phyloP scores from a whole-genome alignment of 345 rosid species.

The Alliaria petiolata region DNA sequence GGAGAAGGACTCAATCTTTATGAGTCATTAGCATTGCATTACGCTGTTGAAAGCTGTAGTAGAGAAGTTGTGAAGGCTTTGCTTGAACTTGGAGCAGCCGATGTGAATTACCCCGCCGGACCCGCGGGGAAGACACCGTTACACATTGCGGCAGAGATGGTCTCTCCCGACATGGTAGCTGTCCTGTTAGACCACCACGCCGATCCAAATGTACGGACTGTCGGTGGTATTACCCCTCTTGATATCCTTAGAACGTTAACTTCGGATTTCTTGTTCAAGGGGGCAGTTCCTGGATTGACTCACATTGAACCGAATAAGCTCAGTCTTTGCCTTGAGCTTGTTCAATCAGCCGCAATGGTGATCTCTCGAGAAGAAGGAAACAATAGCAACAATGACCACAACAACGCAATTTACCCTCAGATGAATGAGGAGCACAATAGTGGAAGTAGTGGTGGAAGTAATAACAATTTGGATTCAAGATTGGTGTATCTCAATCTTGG shows the following conservation, averaged over 20 bases:
- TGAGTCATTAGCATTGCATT: slow-evolving; percentile 89
- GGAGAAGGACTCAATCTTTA: slow-evolving; percentile 98
- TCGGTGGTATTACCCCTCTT: slow-evolving; percentile 85
- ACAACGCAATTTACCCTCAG: slow-evolving; percentile 53
- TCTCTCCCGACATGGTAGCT: slow-evolving; percentile 97
- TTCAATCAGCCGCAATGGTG: slow-evolving; percentile 94
- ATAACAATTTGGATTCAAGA: slow-evolving; percentile 70
- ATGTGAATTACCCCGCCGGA: slow-evolving; percentile 92
- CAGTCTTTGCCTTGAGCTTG: slow-evolving; percentile 95
- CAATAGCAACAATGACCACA: slow-evolving; percentile 38
- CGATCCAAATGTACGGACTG: slow-evolving; percentile 86
- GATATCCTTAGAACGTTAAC: slow-evolving; percentile 93
- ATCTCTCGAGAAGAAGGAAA: slow-evolving; percentile 95
- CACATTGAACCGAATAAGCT: slow-evolving; percentile 96
- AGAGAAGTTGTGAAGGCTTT: slow-evolving; percentile 96
- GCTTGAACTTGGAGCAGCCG: slow-evolving; percentile 97
- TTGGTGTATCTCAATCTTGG: slow-evolving; percentile 91
- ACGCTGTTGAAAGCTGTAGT: slow-evolving; percentile 95
- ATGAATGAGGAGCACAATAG: slow-evolving; percentile 64
- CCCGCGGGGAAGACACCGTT: slow-evolving; percentile 90
- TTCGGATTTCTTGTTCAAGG: slow-evolving; percentile 98
- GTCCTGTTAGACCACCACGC: slow-evolving; percentile 96
- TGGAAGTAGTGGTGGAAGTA: slow-evolving; percentile 50
- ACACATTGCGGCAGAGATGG: slow-evolving; percentile 97
- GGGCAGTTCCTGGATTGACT: slow-evolving; percentile 90